Evolutionary conservation across 1,284 basidiomycete genomes (phyloP).

Genomic region (Sporisorium graminicola): DNA sequence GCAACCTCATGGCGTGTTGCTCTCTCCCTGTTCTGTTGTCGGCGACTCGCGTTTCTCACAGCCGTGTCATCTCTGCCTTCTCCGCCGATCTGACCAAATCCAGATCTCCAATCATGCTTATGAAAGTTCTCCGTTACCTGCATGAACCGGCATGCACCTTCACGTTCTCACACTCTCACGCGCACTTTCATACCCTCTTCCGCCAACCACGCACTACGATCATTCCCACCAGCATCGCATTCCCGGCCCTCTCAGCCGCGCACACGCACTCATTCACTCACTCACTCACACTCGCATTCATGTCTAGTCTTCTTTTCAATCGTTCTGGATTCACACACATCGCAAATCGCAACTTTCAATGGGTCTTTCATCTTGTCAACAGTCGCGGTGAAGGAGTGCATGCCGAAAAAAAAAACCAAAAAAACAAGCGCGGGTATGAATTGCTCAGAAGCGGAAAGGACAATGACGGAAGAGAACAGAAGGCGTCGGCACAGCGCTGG

Average conservation of each 20-base stretch:
- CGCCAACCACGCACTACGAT: not conserved
- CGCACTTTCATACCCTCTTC: not conserved
- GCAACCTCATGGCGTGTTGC: not conserved
- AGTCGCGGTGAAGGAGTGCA: not conserved
- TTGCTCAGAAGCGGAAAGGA: not conserved
- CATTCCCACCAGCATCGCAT: not conserved
- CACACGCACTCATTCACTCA: not conserved
- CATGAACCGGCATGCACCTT: not conserved
- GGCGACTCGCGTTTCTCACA: not conserved
- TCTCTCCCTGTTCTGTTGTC: too few relatives aligned
- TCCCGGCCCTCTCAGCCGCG: too few relatives aligned
- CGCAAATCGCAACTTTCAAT: constrained; percentile 1
- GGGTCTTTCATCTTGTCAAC: not conserved
- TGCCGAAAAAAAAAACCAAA: too few relatives aligned
- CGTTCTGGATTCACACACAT: constrained; percentile 1
- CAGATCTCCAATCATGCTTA: not conserved
- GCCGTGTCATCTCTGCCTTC: not conserved
- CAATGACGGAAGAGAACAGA: not conserved
- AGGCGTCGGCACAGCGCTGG: not conserved
- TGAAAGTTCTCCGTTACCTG: not conserved
- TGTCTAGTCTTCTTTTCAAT: not conserved
- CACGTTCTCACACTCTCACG: not conserved
- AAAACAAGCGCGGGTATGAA: constrained; percentile 6
- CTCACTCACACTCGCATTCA: not conserved
- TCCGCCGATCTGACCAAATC: not conserved